A percentile compares a stretch with the other conserved stretches of the same genome.
Evolutionary conservation across 2,329 filamentous ascomycete species (phyloP).

Genomic region (Ilyonectria destructans): DNA sequence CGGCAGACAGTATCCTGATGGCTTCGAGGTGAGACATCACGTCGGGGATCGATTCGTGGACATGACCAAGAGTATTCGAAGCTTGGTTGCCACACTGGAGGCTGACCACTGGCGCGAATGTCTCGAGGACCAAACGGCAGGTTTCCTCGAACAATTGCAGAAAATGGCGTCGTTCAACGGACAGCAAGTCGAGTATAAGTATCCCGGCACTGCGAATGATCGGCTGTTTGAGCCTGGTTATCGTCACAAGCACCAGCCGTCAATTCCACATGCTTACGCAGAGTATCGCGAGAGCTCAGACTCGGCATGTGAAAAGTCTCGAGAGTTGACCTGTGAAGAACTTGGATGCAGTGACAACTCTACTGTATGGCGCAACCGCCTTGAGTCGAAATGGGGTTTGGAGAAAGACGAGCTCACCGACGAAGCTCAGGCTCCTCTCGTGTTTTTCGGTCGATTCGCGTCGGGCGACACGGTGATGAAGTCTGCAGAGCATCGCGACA

Average conservation of each 20-base stretch:
- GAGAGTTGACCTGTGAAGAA: too few species aligned
- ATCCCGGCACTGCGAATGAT: too few species aligned
- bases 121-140: neutral
- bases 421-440: neutral
- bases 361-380: neutral
- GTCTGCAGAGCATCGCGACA: conserved; percentile 5
- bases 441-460: conserved; percentile 6
- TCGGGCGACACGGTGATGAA: conserved; percentile 15
- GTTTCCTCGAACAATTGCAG: neutral
- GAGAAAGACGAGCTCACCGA: neutral
- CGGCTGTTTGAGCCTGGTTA: too few species aligned
- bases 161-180: neutral
- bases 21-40: neutral
- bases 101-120: neutral
- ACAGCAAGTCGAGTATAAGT: neutral
- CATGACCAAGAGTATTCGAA: neutral
- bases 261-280: too few species aligned
- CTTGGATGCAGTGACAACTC: neutral
- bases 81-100: neutral
- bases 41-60: neutral
- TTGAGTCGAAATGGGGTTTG: neutral
- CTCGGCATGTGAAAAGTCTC: too few species aligned
- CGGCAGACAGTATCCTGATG: conserved; percentile 1
- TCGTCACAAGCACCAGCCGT: too few species aligned
- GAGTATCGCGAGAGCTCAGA: too few species aligned